These are phyloP conservation scores for Acer negundo DNA, from an alignment of 345 rosid species.

Conservation along the genomic window DNA sequence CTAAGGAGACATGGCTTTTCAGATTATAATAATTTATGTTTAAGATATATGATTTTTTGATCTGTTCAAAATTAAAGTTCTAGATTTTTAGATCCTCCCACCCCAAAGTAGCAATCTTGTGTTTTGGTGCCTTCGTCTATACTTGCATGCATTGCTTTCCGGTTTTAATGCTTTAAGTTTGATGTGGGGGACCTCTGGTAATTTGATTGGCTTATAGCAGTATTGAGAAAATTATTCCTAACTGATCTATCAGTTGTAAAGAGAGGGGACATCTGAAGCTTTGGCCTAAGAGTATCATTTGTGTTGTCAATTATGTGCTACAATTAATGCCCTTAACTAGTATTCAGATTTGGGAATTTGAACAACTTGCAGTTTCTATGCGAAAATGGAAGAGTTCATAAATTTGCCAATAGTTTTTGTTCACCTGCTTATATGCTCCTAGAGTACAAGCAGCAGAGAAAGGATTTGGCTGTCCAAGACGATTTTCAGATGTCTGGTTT, in stretches of 20 bases:
- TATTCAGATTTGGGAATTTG: slow-evolving; percentile 61
- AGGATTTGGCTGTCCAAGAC: slow-evolving; percentile 29
- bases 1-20: not conserved
- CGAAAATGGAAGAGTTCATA: slow-evolving; percentile 75
- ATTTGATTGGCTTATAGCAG: slow-evolving; percentile 6
- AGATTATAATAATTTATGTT: too few relatives aligned
- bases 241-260: not conserved
- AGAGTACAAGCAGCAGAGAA: slow-evolving; percentile 47
- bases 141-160: not conserved
- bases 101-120: not conserved
- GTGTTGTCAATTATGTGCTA: slow-evolving; percentile 14
- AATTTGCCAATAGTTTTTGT: slow-evolving; percentile 79
- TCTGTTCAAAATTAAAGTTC: not conserved
- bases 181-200: not conserved
- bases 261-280: not conserved
- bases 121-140: not conserved
- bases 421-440: slow-evolving; percentile 64
- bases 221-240: not conserved
- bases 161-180: not conserved
- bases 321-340: slow-evolving; percentile 46
- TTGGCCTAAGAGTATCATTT: not conserved
- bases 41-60: not conserved
- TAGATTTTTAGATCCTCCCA: not conserved
- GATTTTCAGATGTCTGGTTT: slow-evolving; percentile 27
- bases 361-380: slow-evolving; percentile 71